These are phyloP conservation scores for Penicillium canescens DNA, from an alignment of 495 filamentous ascomycete species.

Conservation along the genomic window DNA sequence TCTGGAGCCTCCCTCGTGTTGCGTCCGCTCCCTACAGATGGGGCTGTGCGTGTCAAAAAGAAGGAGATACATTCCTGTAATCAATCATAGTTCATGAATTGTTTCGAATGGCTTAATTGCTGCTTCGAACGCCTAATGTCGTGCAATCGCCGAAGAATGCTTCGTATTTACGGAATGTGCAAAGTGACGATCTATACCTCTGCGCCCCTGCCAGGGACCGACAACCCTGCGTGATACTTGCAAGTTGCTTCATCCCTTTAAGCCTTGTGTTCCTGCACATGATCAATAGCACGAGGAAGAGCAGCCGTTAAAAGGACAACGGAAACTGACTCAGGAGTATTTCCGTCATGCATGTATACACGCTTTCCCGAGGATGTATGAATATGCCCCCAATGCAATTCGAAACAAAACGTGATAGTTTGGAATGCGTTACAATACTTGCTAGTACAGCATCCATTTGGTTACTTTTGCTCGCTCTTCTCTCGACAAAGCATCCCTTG, in stretches of 20 bases:
- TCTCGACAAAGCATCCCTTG: conserved; percentile 9
- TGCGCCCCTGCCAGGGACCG: not conserved
- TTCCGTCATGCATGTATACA: not conserved
- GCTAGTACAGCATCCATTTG: not conserved
- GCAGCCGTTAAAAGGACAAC: not conserved
- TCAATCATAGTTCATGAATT: not conserved
- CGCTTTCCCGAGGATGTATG: too few species aligned
- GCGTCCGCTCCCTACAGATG: conserved; percentile 43
- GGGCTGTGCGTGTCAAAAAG: conserved; percentile 51
- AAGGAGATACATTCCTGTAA: conserved; percentile 46
- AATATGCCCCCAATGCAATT: not conserved
- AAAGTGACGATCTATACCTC: not conserved
- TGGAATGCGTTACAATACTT: conserved; percentile 5
- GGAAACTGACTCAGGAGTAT: too few species aligned
- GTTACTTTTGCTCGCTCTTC: not conserved
- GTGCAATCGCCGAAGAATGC: not conserved
- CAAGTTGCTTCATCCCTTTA: not conserved
- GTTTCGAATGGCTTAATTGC: not conserved
- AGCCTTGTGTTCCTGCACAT: not conserved
- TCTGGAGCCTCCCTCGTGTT: conserved; percentile 48
- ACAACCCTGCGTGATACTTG: not conserved
- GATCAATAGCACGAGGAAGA: not conserved
- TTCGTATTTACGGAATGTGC: not conserved
- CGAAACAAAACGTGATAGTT: not conserved
- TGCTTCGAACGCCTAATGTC: not conserved